These are phyloP conservation scores for Pittosporum tobira DNA, from an alignment of 129 eudicot genomes.

Conservation along the genomic window DNA sequence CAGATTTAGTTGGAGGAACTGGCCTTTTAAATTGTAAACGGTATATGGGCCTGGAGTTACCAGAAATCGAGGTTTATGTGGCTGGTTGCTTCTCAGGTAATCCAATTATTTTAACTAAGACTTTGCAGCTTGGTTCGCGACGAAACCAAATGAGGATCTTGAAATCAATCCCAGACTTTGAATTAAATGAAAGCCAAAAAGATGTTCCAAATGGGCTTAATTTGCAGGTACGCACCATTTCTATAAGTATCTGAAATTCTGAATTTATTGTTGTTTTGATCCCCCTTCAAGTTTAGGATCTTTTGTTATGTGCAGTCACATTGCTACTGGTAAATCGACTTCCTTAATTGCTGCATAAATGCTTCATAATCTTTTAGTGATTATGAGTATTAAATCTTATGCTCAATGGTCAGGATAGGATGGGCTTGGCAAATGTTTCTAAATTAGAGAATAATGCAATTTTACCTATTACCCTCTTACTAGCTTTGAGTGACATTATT, in stretches of 20 bases:
- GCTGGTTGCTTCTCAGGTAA: slow-evolving; percentile 69
- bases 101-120: slow-evolving; percentile 66
- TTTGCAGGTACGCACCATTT: slow-evolving; percentile 39
- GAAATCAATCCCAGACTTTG: slow-evolving; percentile 77
- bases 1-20: slow-evolving; percentile 33
- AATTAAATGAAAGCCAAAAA: slow-evolving; percentile 27
- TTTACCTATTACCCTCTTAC: slow-evolving; percentile 12
- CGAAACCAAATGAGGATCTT: slow-evolving; percentile 50
- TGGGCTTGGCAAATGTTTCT: slow-evolving; percentile 51
- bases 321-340: not conserved
- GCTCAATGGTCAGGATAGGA: slow-evolving; percentile 28
- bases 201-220: slow-evolving; percentile 30
- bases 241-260: not conserved
- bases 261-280: not conserved
- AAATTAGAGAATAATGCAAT: slow-evolving; percentile 25
- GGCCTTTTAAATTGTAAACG: slow-evolving; percentile 49
- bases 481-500: slow-evolving; percentile 13
- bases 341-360: not conserved
- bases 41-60: slow-evolving; percentile 30
- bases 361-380: slow-evolving; percentile 2
- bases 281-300: not conserved
- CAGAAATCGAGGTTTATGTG: slow-evolving; percentile 65
- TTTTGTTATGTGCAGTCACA: not conserved
- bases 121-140: slow-evolving; percentile 32
- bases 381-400: slow-evolving; percentile 29